Base-by-base conservation (phyloP, 352 stramenopile genomes). In the Phytophthora sp. region DNA sequence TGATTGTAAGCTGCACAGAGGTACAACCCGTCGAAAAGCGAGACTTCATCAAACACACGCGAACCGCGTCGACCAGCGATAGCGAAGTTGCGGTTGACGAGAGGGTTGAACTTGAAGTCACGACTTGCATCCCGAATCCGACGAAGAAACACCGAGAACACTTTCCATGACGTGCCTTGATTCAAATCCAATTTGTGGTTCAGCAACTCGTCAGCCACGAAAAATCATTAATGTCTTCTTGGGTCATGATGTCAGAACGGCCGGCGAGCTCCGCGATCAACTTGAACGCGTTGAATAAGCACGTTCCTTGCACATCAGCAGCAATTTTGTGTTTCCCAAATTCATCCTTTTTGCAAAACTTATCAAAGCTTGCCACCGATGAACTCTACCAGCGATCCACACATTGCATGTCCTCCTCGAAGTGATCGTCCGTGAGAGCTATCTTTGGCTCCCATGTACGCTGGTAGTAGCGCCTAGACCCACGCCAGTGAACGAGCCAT, bases 1-100 rank as follows among this genome's bases (percentile, higher is more conserved):
- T 60, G 62, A 11, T 60, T 64, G 23, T 69, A 69, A 4, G 44
- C 52, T 30, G 35, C 35, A 51, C 39, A 7, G 2, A 67, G 0
- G 23, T 56, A 51, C 4, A 56, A 29, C 0, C 59, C 38, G 31
- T 63, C 24, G 2, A 1, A 2, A 3, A 58, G n/a, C 0, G 21
- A 1, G 15, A 63, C 21, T 35, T 58, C 52, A 2, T 44, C 35
- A 15, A 69, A 13, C 1, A 63, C 46, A 7, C 60, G 27, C 7
- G 20, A 33, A 1, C 33, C 35, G 47, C 60, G 36, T 27, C 52
- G 27, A n/a, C 60, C 45, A 31, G 31, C 11, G 7, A 56, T 31
- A 1, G 33, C 21, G 9, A 49, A 58, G 18, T 58, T 63, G 20
- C 53, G 12, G 30, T 52, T 52, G 13, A 9, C 30, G 4, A 57